These are phyloP conservation scores for Huiozyma sinensis DNA, from an alignment of 805 yeast genomes.

Conservation along the genomic window DNA sequence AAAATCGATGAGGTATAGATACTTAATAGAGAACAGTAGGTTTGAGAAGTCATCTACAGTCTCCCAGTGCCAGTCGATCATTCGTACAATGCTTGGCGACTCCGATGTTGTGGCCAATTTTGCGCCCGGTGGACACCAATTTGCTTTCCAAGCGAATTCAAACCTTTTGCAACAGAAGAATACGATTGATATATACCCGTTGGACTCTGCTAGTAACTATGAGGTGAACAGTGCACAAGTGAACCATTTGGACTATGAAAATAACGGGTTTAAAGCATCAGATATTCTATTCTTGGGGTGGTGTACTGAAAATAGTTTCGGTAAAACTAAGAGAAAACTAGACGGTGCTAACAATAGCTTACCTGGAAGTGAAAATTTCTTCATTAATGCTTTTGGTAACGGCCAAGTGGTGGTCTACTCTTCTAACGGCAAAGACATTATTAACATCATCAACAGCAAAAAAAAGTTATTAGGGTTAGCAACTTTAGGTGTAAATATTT, in stretches of 20 bases:
- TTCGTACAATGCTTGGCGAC: not conserved
- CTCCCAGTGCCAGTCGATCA: not conserved
- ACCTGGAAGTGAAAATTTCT: slow-evolving; percentile 14
- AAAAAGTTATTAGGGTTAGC: slow-evolving; percentile 29
- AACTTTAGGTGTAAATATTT: slow-evolving; percentile 27
- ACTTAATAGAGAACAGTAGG: no score
- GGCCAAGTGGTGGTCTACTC: slow-evolving; percentile 27
- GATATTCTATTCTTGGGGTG: slow-evolving; percentile 21
- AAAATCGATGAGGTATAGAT: no score
- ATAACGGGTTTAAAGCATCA: slow-evolving; percentile 18
- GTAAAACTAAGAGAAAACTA: slow-evolving; percentile 16
- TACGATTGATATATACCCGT: slow-evolving; percentile 27
- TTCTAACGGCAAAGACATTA: slow-evolving; percentile 27
- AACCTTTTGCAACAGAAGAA: slow-evolving; percentile 20
- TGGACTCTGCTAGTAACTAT: slow-evolving; percentile 18
- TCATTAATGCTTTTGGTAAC: slow-evolving; percentile 21
- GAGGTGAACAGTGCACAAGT: slow-evolving; percentile 24
- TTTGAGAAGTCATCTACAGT: no score
- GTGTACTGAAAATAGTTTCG: slow-evolving; percentile 11
- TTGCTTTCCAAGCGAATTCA: slow-evolving; percentile 24
- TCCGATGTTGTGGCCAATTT: slow-evolving; percentile 17
- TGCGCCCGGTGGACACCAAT: slow-evolving; percentile 23
- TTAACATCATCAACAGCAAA: slow-evolving; percentile 28
- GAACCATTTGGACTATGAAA: slow-evolving; percentile 24
- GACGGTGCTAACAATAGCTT: slow-evolving; percentile 1